Evolutionary conservation across 2,329 filamentous ascomycete species (phyloP).

Genomic region (Fusarium newnesense): DNA sequence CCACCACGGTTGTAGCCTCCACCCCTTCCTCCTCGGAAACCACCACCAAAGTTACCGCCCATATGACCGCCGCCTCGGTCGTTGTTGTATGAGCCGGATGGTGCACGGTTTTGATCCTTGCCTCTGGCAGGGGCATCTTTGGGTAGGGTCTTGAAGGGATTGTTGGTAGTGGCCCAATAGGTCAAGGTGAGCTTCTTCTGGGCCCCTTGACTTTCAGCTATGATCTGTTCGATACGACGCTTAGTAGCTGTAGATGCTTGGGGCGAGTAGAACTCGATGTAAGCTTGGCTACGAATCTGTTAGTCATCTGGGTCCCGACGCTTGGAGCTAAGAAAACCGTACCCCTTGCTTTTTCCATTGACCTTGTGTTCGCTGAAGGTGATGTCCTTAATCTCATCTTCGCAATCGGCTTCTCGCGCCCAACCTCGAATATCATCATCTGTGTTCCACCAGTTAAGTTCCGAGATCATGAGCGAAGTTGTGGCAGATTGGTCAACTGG

Average conservation of each 20-base stretch:
- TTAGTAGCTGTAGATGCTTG: slow-evolving; percentile 90
- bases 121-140: slow-evolving; percentile 79
- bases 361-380: slow-evolving; percentile 99
- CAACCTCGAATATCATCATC: slow-evolving; percentile 95
- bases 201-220: slow-evolving; percentile 59
- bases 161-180: slow-evolving; percentile 80
- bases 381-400: slow-evolving; percentile 88
- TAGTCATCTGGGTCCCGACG: slow-evolving; percentile 10
- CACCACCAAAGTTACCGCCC: slow-evolving; percentile 62
- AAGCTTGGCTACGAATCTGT: slow-evolving; percentile 69
- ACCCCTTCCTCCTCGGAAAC: slow-evolving; percentile 65
- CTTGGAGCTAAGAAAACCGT: slow-evolving; percentile 30
- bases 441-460: slow-evolving; percentile 95
- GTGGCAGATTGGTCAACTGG: slow-evolving; percentile 69
- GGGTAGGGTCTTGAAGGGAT: slow-evolving; percentile 90
- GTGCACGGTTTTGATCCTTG: slow-evolving; percentile 69
- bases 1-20: slow-evolving; percentile 54
- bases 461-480: slow-evolving; percentile 83
- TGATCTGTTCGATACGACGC: slow-evolving; percentile 77
- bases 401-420: slow-evolving; percentile 80
- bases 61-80: slow-evolving; percentile 51
- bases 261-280: slow-evolving; percentile 83
- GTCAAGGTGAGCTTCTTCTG: slow-evolving; percentile 78
- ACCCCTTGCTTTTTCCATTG: slow-evolving; percentile 99
- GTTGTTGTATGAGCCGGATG: slow-evolving; percentile 60